Base-by-base conservation (phyloP, 202 grass and related monocot genomes). In the Miscanthus sacchariflorus region DNA sequence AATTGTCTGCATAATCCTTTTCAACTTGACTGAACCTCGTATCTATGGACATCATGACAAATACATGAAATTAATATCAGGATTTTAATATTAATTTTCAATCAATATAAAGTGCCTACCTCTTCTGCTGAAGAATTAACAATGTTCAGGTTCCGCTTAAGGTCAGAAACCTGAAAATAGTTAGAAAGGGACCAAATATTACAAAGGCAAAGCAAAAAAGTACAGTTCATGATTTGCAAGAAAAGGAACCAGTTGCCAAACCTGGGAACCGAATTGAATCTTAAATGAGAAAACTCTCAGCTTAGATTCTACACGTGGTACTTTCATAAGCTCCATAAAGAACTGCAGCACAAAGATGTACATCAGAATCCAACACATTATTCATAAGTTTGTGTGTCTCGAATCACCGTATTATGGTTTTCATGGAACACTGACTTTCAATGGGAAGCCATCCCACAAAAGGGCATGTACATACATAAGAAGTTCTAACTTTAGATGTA, bases 1-100 rank as follows among this genome's bases (percentile, higher is more conserved):
- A 92, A 99, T 99, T 40, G 97, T 99, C 81, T 99, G 94, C 97
- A 99, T 96, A 81, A 96, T 96, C 78, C 94, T 99, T 96, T 96
- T 99, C 74, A 99, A 91, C 88, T 99, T 99, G 30, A 88, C 80
- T 74, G 97, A 99, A 91, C 94, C 84, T 84, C 90, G 96, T 88
- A 99, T 96, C 97, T 99, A 58, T 78, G 39, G 88, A 91, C 69
- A 88, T 85, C 10, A 79, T 75, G 71, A n/a, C 27, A 85, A 81
- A 72, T 70, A 80, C 66, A 81, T 80, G 30, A 86, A 48, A 93
- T 73, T 65, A 48, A 70, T 76, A n/a, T 64, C 61, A 44, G 83
- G 63, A 54, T 67, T 49, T 56, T 39, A 67, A 74, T 19, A 54
- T 45, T 24, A 85, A 72, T 80, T 85, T 83, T 35, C 14, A 25